A percentile compares a stretch with the other conserved stretches of the same genome.
Evolutionary conservation across 108 stramenopile genomes (phyloP).

Genomic region (Nannochloropsis salina): DNA sequence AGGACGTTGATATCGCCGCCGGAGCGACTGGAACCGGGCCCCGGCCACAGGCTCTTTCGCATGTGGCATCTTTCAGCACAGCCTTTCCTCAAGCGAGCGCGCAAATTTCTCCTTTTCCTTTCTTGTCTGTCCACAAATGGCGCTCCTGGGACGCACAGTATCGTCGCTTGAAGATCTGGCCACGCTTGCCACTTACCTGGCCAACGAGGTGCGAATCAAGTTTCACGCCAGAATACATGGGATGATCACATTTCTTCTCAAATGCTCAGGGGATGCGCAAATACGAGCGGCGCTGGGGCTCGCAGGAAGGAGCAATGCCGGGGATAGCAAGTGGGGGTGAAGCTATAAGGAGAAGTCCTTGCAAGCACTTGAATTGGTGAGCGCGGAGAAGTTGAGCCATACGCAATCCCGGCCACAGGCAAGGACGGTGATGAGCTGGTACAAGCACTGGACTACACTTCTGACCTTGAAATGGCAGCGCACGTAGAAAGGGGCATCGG

Average conservation of each 20-base stretch:
- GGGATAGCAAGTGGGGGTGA: background rate
- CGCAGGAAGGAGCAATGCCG: background rate
- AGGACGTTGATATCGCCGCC: too few relatives aligned
- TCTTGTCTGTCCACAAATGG: too few relatives aligned
- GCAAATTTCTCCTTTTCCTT: too few relatives aligned
- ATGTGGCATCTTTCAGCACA: too few relatives aligned
- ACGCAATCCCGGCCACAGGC: background rate
- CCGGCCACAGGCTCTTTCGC: too few relatives aligned
- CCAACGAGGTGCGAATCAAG: conserved; percentile 79
- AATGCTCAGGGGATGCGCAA: conserved; percentile 53
- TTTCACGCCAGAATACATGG: conserved; percentile 12
- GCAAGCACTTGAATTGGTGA: too few relatives aligned
- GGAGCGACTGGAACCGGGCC: too few relatives aligned
- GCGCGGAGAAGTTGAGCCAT: background rate
- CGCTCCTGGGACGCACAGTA: too few relatives aligned
- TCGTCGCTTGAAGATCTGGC: too few relatives aligned
- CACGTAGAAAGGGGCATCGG: background rate
- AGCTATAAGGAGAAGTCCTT: too few relatives aligned
- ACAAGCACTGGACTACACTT: conserved; percentile 20
- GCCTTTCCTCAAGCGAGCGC: too few relatives aligned
- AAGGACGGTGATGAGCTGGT: background rate
- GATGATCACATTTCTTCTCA: conserved; percentile 78
- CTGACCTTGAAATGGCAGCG: conserved; percentile 23
- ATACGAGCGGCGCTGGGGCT: conserved; percentile 39
- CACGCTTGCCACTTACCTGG: conserved; percentile 73